Evolutionary conservation across 1,139 yeast species (phyloP), one percentile per base, ranked within the genome.

Genomic region (Hemisphaericaspora xylanilytica): DNA sequence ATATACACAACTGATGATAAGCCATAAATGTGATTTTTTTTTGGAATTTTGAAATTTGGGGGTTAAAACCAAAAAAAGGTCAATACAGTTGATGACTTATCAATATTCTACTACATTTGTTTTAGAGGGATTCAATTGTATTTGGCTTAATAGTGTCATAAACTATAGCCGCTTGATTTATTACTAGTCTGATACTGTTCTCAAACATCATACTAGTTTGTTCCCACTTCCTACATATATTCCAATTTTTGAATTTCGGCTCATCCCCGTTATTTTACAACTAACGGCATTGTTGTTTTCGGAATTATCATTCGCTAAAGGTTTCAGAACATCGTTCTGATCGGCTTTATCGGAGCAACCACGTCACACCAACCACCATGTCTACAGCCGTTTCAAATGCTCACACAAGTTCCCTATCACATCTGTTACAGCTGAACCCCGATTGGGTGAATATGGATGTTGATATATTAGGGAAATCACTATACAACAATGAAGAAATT

Each of bases 401-500:
- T n/a, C 30, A 29, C n/a, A 27, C 25, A 28, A 40, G 22, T 18
- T 37, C 38, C 15, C 34, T 37, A 22, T 37, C 33, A 32, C 48
- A 36, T 42, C 52, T 43, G 49, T 15, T 24, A 12, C 49, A 35
- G 41, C 52, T 42, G 50, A 61, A 59, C 35, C 70, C 67, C 6
- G 71, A 65, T 28, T 74, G 80, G 80, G 75, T 71, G 15, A 63
- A 70, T 35, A 75, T 74, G 78, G 78, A 72, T 45, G 55, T 70
- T 15, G 69, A 61, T 28, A 70, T 68, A 38, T 57, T 75, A 36
- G 75, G 78, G n/a, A 65, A 63, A 44, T 74, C 80, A 7, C 61
- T 75, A 38, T 76, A 73, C 52, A 67, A 63, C 41, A 65, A 49
- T 29, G 68, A 61, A 13, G 65, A 68, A 35, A 53, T 54, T 29